Conservation (phyloP, 345 rosid genomes). For the Populus nigra region DNA sequence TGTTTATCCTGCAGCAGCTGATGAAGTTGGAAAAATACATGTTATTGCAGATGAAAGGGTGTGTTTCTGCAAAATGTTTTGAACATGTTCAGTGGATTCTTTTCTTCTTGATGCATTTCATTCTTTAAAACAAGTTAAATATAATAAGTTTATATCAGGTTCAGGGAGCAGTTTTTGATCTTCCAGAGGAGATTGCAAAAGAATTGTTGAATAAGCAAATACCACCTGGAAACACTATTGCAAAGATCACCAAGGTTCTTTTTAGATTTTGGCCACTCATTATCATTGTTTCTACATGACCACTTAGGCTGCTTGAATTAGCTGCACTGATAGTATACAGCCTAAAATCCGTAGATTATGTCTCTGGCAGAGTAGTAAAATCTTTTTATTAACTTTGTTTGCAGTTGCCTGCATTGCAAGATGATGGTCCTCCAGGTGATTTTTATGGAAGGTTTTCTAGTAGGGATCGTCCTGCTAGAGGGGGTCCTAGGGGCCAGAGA, state of each 20-base stretch:
- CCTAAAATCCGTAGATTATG: background rate
- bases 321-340: background rate
- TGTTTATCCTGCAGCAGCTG: slow-evolving; percentile 80
- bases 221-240: slow-evolving; percentile 76
- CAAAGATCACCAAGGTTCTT: slow-evolving; percentile 73
- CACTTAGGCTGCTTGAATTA: slow-evolving; percentile 8
- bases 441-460: slow-evolving; percentile 75
- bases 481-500: slow-evolving; percentile 37
- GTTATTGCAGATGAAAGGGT: slow-evolving; percentile 89
- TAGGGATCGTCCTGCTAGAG: slow-evolving; percentile 64
- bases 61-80: slow-evolving; percentile 16
- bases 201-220: slow-evolving; percentile 61
- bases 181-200: slow-evolving; percentile 90
- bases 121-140: slow-evolving; percentile 4
- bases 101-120: slow-evolving; percentile 3
- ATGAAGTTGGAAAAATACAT: slow-evolving; percentile 83
- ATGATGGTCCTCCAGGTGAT: slow-evolving; percentile 81
- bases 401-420: slow-evolving; percentile 92
- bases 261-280: slow-evolving; percentile 4
- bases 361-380: no score
- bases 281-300: background rate
- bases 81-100: background rate
- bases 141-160: slow-evolving; percentile 47
- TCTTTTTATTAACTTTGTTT: background rate
- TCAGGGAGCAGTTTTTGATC: slow-evolving; percentile 96